Base-by-base conservation (phyloP, 805 yeast species). In the Phaffomyces antillensis region DNA sequence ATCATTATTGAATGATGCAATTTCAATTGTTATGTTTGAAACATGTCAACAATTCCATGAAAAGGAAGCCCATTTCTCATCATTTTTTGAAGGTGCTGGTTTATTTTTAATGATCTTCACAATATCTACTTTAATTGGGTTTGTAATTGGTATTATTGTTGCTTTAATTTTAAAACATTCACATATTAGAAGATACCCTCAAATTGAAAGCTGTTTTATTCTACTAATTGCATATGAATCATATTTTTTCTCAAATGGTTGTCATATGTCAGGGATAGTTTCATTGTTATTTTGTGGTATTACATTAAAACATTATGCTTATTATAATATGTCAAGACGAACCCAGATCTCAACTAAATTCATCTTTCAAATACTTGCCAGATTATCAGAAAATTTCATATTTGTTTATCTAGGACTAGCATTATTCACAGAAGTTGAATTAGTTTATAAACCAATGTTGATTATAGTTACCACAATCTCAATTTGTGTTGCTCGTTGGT, bases 241-340 rank as follows among this genome's bases (percentile, higher is more conserved):
- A 0, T 93, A 93, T 65, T 93, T 93, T 71, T 93, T 93, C 65
- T 90, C 98, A 37, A 93, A 93, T 60, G 99, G 99, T 41, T 95
- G 98, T 57, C 99, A 95, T 63, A 93, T 93, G 99, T 90, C 98
- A 7, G 99, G 99, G 39, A 91, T 91, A 52, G 98, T 91, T 7
- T 89, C 97, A 2, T 71, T 93, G 52, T 68, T 93, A 52, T 93
- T 93, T 68, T 91, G 97, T 63, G 99, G 99, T 44, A 93, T 93
- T 51, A 91, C 99, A 2, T 70, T 93, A 62, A 93, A 91, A 63
- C 98, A 95, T 65, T 93, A 93, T 61, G 99, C 98, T 15, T 90
- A 90, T 67, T 93, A 78, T 67, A 95, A 91, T 66, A 93, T 93
- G 99, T 88, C 97, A 6, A 76, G 98, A 64, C 76, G 98, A 56